Base-by-base conservation (phyloP, 345 rosid species). In the Populus simonii region DNA sequence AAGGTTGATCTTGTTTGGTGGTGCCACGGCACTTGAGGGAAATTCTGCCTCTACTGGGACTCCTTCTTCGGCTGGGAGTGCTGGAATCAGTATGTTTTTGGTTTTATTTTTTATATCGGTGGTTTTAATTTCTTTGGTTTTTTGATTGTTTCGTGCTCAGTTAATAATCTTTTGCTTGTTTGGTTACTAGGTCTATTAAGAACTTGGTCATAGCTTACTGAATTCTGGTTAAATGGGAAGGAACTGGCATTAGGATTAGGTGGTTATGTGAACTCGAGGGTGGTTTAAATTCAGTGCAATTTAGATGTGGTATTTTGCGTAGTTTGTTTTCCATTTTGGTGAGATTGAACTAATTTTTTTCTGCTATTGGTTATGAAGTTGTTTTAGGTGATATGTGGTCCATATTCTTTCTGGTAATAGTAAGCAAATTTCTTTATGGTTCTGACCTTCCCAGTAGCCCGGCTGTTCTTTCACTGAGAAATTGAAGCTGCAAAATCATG, bases 21-120 rank as follows among this genome's bases (percentile, higher is more conserved):
- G 99, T 70, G 99, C 99, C 68, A 96, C 99, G 0, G 97, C 98
- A 6, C 95, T 96, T 10, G 99, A 93, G 88, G 98, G 99, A 53
- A 96, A 93, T 77, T 90, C 99, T 25, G 93, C 89, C 3, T 90
- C 96, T 70, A 76, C 97, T 0, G 98, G 99, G 66, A 86, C 99
- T 36, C 99, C 98, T 33, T 85, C 99, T 43, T 93, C 99, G 0
- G 94, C 99, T 66, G 99, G 99, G 83, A 91, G 91, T 80, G 97
- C 98, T 12, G 99, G 99, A 85, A 96, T 96, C 84, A 84, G 99
- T 96, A 89, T 22, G 97, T 80, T 63, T 74, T 66, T 65, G 25
- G 67, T 25, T 47, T 4, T 23, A 35, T 65, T n/a, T 27, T 35
- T 47, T 33, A 41, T 57, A 70, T 78, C n/a, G 35, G 69, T 3